Conservation (phyloP, 1,284 basidiomycete species). For the Xerocomus minutiporus region DNA sequence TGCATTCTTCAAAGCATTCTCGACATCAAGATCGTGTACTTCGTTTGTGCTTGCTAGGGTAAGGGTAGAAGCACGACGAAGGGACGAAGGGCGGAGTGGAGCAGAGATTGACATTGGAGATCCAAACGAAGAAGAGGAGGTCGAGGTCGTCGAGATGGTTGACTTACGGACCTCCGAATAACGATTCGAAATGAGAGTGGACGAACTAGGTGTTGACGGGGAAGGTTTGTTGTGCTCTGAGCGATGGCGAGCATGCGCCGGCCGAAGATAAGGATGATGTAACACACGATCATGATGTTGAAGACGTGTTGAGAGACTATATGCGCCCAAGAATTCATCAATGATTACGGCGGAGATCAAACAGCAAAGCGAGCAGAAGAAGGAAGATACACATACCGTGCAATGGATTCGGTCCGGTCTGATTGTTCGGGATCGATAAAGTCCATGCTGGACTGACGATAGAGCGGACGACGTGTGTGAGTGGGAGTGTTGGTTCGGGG, state of each 20-base stretch:
- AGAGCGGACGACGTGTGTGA: slow-evolving; percentile 48
- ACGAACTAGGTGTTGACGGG: slow-evolving; percentile 62
- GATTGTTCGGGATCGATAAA: slow-evolving; percentile 53
- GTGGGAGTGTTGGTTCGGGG: slow-evolving; percentile 40
- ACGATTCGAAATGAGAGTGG: slow-evolving; percentile 48
- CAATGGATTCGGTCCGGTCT: slow-evolving; percentile 52
- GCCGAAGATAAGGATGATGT: slow-evolving; percentile 60
- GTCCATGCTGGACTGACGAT: slow-evolving; percentile 81
- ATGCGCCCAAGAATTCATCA: slow-evolving; percentile 13
- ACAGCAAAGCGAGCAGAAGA: slow-evolving; percentile 1
- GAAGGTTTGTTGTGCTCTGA: slow-evolving; percentile 37
- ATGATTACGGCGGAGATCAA: slow-evolving; percentile 6
- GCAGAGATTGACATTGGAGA: slow-evolving; percentile 34
- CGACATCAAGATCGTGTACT: slow-evolving; percentile 28
- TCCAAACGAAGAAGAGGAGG: slow-evolving; percentile 33
- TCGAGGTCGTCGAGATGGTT: slow-evolving; percentile 24
- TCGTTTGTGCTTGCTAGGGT: slow-evolving; percentile 31
- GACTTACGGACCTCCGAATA: slow-evolving; percentile 27
- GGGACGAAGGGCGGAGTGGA: slow-evolving; percentile 32
- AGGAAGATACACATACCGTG: slow-evolving; percentile 43
- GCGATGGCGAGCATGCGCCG: slow-evolving; percentile 33
- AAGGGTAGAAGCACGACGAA: slow-evolving; percentile 33
- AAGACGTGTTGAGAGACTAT: slow-evolving; percentile 63
- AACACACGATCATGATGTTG: slow-evolving; percentile 57
- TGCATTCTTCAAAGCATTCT: slow-evolving; percentile 10